Evolutionary conservation across 2,329 filamentous ascomycete species (phyloP).

Genomic region (Xylaria sp.): DNA sequence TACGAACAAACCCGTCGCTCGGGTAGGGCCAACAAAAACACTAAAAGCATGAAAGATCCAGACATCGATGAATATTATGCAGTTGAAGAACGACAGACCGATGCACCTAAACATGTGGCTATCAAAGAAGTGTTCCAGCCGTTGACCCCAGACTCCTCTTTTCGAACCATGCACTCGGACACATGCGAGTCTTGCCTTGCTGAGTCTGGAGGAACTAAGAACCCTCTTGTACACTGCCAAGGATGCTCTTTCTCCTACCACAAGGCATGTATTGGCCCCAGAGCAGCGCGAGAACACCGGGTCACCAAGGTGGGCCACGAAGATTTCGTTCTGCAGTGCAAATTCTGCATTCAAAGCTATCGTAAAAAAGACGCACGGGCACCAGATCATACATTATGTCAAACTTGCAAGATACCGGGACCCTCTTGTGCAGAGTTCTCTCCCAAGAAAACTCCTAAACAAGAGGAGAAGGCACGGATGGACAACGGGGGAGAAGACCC

Average conservation of each 20-base stretch:
- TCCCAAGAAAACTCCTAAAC: constrained; percentile 74
- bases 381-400: constrained; percentile 78
- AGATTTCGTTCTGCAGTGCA: constrained; percentile 89
- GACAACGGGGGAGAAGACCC: constrained; percentile 85
- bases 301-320: constrained; percentile 84
- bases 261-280: constrained; percentile 80
- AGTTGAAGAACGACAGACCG: constrained; percentile 58
- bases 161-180: constrained; percentile 75
- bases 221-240: constrained; percentile 85
- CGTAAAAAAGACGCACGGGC: constrained; percentile 74
- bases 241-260: constrained; percentile 89
- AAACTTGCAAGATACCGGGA: constrained; percentile 73
- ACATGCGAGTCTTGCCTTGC: constrained; percentile 77
- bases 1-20: constrained; percentile 65
- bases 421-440: constrained; percentile 80
- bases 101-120: constrained; percentile 66
- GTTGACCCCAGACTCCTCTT: constrained; percentile 70
- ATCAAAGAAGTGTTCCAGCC: constrained; percentile 80
- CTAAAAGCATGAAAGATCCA: constrained; percentile 61
- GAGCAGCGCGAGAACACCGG: constrained; percentile 82
- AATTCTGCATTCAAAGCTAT: constrained; percentile 78
- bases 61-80: constrained; percentile 68
- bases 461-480: constrained; percentile 85
- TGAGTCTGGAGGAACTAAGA: constrained; percentile 67
- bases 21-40: constrained; percentile 58